Conservation (phyloP, 2,329 filamentous ascomycete species). For the Fusarium sp. region DNA sequence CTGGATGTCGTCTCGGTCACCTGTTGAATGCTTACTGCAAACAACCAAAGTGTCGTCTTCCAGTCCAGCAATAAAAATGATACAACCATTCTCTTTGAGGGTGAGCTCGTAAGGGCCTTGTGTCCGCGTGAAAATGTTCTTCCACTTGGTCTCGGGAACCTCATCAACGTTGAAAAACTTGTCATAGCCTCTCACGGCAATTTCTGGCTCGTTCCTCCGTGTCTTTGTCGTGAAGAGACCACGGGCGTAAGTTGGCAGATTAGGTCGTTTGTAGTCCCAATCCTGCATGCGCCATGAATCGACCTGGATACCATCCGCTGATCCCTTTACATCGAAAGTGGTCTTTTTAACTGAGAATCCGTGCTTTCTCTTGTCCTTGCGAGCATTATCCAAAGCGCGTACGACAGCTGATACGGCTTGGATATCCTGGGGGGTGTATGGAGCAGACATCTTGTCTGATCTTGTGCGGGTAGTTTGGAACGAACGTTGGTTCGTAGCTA, state of each 20-base stretch:
- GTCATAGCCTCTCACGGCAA: conserved; percentile 91
- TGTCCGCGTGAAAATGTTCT: conserved; percentile 79
- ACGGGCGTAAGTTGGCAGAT: conserved; percentile 91
- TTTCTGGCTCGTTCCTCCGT: conserved; percentile 75
- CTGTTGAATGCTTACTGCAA: conserved; percentile 99
- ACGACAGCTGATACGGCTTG: conserved; percentile 76
- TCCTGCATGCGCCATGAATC: conserved; percentile 95
- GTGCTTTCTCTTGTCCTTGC: conserved; percentile 67
- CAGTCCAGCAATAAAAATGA: conserved; percentile 94
- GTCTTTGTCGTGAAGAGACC: conserved; percentile 90
- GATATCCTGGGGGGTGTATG: conserved; percentile 76
- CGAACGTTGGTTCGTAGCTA: not conserved
- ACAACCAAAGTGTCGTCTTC: conserved; percentile 91
- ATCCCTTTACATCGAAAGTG: conserved; percentile 76
- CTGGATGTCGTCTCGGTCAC: conserved; percentile 75
- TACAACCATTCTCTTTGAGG: conserved; percentile 99
- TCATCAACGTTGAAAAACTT: conserved; percentile 98
- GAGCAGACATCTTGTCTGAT: conserved; percentile 54
- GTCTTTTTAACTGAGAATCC: conserved; percentile 82
- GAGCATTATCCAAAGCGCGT: conserved; percentile 68
- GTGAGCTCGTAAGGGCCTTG: conserved; percentile 93
- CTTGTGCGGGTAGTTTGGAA: not conserved
- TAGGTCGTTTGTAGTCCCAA: conserved; percentile 91
- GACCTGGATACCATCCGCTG: conserved; percentile 74
- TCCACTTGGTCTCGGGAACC: conserved; percentile 84